phyloP scores from a whole-genome alignment of 2,329 filamentous ascomycete species.

The Monilinia laxa region DNA sequence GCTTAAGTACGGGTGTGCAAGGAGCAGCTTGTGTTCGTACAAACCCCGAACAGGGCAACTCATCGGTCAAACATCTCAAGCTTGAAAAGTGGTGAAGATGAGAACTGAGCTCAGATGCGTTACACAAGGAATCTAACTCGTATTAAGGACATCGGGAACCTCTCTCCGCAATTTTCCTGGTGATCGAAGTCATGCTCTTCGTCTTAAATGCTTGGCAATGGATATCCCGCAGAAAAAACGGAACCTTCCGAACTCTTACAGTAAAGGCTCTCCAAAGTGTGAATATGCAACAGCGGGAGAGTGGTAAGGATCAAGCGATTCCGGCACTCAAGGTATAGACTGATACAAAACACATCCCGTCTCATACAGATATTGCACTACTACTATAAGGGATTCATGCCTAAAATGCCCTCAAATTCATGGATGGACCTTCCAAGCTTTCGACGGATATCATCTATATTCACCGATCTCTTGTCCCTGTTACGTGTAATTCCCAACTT shows the following conservation, averaged over 20 bases:
- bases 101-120: neutral
- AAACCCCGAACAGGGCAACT: neutral
- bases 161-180: neutral
- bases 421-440: conserved; percentile 6
- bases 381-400: neutral
- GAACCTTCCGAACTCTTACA: neutral
- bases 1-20: neutral
- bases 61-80: neutral
- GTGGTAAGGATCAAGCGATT: conserved; percentile 4
- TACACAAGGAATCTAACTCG: neutral
- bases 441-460: neutral
- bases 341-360: neutral
- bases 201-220: neutral
- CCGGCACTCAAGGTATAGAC: neutral
- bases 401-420: conserved; percentile 4
- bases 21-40: too few relatives aligned
- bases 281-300: neutral
- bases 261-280: neutral
- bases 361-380: neutral
- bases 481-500: neutral
- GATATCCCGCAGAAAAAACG: neutral
- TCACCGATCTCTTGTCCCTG: neutral
- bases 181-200: neutral
- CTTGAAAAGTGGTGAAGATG: neutral
- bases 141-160: neutral